Evolutionary conservation across 352 stramenopile genomes (phyloP), one percentile per base, ranked within the genome.

Genomic region (Phytophthora nicotianae): DNA sequence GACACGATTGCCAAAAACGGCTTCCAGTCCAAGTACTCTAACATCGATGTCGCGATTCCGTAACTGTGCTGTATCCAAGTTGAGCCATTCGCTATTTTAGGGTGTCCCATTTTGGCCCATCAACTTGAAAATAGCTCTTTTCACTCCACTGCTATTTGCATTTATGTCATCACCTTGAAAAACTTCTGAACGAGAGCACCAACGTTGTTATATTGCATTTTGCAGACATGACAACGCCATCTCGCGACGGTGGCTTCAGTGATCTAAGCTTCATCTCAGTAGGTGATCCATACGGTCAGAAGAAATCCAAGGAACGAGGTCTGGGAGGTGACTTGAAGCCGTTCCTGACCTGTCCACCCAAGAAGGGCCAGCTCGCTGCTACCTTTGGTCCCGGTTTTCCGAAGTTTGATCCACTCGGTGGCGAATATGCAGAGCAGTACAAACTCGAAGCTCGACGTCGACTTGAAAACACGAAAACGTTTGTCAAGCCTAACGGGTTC

Each of bases 181-280:
- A 2, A 27, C 21, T 26, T 33, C 3, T 14, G 11, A 41, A 13
- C 20, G 42, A 11, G 16, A n/a, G 19, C 45, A 37, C 17, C 5
- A 47, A 13, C 41, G 50, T 47, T 2, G 42, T 62, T 52, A 33
- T 49, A 32, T 41, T 42, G 48, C 48, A 14, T 27, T 38, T 20
- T 33, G 54, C 45, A 62, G 27, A 17, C 5, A 65, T 62, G 50
- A 40, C 58, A 56, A 70, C 40, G 43, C 40, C 61, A 37, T 88
- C 79, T 56, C 76, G 79, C 19, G 84, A 93, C 56, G 84, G 82
- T 45, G 82, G 82, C 70, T 91, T 91, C 53, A 90, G 82, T 51
- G 81, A 93, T 38, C 73, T 68, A 50, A 89, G 79, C 20, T 93
- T 81, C 58, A 55, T 90, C n/a, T 58, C 62, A 3, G 77, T 91